These are phyloP conservation scores for Waltiozyma sp. DNA, from an alignment of 1,139 yeast species.

Conservation along the genomic window DNA sequence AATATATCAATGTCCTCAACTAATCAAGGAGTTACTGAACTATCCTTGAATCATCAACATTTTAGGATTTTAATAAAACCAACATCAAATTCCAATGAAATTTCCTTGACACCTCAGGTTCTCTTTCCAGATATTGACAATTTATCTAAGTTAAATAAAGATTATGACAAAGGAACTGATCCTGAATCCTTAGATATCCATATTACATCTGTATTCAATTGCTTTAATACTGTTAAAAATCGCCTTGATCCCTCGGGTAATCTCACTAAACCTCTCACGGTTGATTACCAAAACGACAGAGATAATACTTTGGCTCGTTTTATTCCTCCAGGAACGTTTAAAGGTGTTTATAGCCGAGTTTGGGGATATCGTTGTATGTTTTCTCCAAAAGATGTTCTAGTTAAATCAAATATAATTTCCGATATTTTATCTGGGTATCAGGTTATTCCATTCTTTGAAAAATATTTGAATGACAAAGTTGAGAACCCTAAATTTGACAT, in stretches of 20 bases:
- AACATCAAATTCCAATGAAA: neutral
- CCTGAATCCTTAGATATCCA: neutral
- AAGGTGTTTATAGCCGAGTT: neutral
- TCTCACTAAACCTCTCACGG: neutral
- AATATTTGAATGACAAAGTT: neutral
- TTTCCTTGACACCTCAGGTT: neutral
- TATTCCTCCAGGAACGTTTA: neutral
- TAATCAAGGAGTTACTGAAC: neutral
- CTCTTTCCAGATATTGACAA: neutral
- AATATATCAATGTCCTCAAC: neutral
- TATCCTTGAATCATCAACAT: neutral
- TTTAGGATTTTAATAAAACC: neutral
- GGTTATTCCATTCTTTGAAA: neutral
- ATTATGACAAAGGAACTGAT: neutral
- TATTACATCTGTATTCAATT: neutral
- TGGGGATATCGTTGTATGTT: neutral
- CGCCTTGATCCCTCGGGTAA: neutral
- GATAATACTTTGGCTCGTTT: neutral
- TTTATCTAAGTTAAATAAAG: neutral
- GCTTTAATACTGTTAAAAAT: neutral
- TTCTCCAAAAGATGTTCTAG: neutral
- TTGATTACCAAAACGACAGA: neutral
- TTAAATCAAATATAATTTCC: neutral
- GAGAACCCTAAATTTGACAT: neutral
- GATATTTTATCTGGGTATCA: neutral